Percentiles rank a stretch among this genome's conserved stretches.
phyloP scores from a whole-genome alignment of 1,139 yeast species.

The Kodamaea fungicola region DNA sequence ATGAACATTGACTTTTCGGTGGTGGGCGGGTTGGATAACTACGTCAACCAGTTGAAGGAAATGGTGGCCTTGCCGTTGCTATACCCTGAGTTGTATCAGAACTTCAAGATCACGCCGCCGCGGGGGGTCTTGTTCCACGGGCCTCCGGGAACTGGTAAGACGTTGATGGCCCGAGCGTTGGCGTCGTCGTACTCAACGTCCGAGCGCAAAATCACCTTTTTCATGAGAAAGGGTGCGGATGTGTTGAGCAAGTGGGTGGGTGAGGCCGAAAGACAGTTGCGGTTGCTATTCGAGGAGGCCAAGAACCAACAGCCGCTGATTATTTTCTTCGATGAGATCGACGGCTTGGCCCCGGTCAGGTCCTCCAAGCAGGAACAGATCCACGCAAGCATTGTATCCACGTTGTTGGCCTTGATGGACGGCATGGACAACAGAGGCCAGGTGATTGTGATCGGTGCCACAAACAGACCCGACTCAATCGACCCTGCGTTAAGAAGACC shows the following conservation, averaged over 20 bases:
- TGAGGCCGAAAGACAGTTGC: constrained; percentile 92
- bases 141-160: constrained; percentile 99
- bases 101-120: constrained; percentile 92
- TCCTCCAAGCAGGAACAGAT: constrained; percentile 97
- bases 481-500: constrained; percentile 98
- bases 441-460: constrained; percentile 96
- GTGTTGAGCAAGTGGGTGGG: constrained; percentile 98
- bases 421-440: constrained; percentile 98
- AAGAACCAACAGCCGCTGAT: constrained; percentile 94
- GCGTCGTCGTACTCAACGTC: constrained; percentile 93
- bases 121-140: constrained; percentile 98
- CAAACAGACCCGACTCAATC: constrained; percentile 95
- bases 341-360: constrained; percentile 96
- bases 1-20: constrained; percentile 87
- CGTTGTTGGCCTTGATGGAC: constrained; percentile 92
- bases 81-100: constrained; percentile 91
- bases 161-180: constrained; percentile 94
- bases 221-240: constrained; percentile 99
- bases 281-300: constrained; percentile 92
- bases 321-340: constrained; percentile 95
- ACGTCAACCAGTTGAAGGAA: constrained; percentile 89
- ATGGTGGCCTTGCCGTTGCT: constrained; percentile 93
- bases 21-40: constrained; percentile 90
- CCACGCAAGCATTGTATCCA: constrained; percentile 95
- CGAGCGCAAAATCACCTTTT: constrained; percentile 82